Percentiles rank a stretch among this genome's conserved stretches.
phyloP scores from a whole-genome alignment of 2,329 filamentous ascomycete genomes.

The Sporothrix curviconia region DNA sequence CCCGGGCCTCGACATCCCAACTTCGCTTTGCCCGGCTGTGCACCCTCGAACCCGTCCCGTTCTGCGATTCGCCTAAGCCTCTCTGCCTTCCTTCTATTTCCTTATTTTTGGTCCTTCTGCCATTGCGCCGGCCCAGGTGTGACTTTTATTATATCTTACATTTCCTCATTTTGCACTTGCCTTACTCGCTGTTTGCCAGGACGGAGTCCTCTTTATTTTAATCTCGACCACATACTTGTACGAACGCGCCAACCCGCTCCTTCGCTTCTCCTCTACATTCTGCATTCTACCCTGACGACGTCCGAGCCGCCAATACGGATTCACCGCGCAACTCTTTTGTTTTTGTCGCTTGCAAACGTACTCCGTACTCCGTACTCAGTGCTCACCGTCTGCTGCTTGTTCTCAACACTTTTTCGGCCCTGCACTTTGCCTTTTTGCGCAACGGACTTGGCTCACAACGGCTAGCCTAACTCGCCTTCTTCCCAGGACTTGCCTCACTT shows the following conservation, averaged over 20 bases:
- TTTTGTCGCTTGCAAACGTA: not conserved
- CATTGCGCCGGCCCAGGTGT: not conserved
- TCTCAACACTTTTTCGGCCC: not conserved
- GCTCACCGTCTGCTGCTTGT: not conserved
- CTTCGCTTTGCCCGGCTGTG: not conserved
- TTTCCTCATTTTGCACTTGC: not conserved
- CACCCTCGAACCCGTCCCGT: not conserved
- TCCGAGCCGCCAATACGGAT: not conserved
- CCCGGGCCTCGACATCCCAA: not conserved
- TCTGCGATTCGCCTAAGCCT: not conserved
- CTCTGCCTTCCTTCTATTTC: not conserved
- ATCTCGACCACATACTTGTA: too few species aligned
- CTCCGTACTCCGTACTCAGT: not conserved
- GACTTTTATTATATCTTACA: not conserved
- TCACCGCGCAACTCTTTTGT: too few species aligned
- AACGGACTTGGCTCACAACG: slow-evolving; percentile 2
- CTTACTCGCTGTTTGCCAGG: not conserved
- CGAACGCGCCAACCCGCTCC: too few species aligned
- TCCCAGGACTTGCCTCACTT: not conserved
- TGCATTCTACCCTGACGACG: not conserved
- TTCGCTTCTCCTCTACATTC: too few species aligned
- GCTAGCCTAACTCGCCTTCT: not conserved
- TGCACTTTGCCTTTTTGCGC: not conserved
- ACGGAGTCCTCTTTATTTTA: not conserved
- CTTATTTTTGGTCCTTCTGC: not conserved